Base-by-base conservation (phyloP, 2,329 filamentous ascomycete genomes). In the Colletotrichum trifolii region DNA sequence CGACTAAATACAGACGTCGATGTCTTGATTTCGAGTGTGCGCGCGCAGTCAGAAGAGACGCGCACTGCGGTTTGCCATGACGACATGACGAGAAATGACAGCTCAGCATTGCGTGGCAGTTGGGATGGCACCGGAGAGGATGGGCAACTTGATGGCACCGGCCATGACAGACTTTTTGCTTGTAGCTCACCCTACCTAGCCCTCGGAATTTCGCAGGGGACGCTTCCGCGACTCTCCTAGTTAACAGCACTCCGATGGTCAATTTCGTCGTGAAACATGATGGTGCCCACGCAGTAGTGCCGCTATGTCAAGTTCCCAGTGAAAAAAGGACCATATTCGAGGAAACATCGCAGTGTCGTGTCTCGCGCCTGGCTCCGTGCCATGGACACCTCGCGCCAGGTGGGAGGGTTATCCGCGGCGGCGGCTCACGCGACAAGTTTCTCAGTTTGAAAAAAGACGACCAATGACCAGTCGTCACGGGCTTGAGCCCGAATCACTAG, bases 81-180 rank as follows among this genome's bases (percentile, higher is more conserved):
- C 39, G 64, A 66, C 53, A 59, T 54, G 45, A 64, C 48, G 60
- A 65, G 13, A 55, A 36, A 48, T 43, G 62, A 62, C 33, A 17
- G 62, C 40, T 56, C 62, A 56, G 58, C 52, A 62, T 65, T 56
- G 62, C 58, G 52, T 56, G 58, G 52, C 62, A 65, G 35, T 65
- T 62, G 40, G 40, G 25, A 47, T 34, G 52, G 58, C 52, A 61
- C 47, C 40, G 34, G 34, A 25, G 25, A 53, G 62, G 33, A 65
- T 47, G 57, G 35, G 47, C 40, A 47, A 58, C 58, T 40, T 62
- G 40, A 47, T 50, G 56, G 58, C 56, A 34, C 39, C 15, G 62
- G 58, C 25, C 25, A 25, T 5, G 46, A 65, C 52, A 38, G 54
- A 56, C 58, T 49, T 45, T 56, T 25, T 52, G 48, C 46, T 52